These are phyloP conservation scores for Myriosclerotinia duriaeana DNA, from an alignment of 2,329 filamentous ascomycete genomes.

Conservation along the genomic window DNA sequence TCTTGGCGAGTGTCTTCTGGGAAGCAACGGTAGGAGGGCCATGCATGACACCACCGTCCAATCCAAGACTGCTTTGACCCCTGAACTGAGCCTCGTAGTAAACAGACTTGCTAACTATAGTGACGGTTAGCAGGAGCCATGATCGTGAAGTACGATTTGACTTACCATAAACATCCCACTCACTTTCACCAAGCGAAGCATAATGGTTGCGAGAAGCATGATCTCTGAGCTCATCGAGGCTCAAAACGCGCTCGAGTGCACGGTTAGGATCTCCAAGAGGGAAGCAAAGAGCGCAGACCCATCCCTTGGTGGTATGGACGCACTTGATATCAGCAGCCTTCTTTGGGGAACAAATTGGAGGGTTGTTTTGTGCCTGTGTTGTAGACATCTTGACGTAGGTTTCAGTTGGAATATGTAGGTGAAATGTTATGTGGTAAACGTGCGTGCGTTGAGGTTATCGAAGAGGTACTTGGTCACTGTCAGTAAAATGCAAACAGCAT, in stretches of 20 bases:
- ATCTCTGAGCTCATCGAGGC: not conserved
- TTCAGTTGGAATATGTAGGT: not conserved
- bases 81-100: conserved; percentile 16
- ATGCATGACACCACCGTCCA: not conserved
- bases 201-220: conserved; percentile 5
- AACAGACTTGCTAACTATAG: not conserved
- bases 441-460: not conserved
- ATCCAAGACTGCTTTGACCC: not conserved
- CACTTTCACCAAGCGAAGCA: not conserved
- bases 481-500: not conserved
- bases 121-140: not conserved
- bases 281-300: conserved; percentile 21
- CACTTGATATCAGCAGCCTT: conserved; percentile 7
- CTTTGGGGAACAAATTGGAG: not conserved
- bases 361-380: not conserved
- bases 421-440: not conserved
- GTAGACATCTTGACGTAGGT: not conserved
- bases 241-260: conserved; percentile 9
- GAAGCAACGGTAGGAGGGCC: not conserved
- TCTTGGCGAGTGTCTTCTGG: not conserved
- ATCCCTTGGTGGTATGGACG: conserved; percentile 13
- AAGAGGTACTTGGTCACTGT: not conserved
- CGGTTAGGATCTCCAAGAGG: conserved; percentile 8
- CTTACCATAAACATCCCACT: conserved; percentile 7
- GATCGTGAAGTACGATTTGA: not conserved